These are phyloP conservation scores for Aspergillus tamarii DNA, from an alignment of 2,329 filamentous ascomycete genomes.

Conservation along the genomic window DNA sequence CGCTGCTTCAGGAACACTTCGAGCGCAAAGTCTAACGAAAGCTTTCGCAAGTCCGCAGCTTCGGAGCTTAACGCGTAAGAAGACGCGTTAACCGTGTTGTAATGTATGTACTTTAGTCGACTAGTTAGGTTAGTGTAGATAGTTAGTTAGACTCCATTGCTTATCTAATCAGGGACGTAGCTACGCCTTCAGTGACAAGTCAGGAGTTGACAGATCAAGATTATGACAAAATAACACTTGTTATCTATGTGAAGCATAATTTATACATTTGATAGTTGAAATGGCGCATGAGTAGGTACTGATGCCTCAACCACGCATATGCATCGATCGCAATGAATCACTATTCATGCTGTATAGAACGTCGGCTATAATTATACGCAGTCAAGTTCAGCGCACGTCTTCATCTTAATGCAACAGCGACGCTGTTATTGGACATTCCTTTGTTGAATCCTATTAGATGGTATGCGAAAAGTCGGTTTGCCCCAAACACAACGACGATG, in stretches of 20 bases:
- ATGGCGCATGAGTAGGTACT: background rate
- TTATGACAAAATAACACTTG: background rate
- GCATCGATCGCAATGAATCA: background rate
- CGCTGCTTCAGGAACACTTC: background rate
- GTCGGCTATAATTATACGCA: conserved; percentile 6
- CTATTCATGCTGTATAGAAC: conserved; percentile 15
- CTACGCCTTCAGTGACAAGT: background rate
- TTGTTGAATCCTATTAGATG: background rate
- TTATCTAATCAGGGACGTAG: no score
- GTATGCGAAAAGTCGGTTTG: background rate
- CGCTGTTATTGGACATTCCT: background rate
- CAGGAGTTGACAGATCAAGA: background rate
- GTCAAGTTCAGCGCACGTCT: conserved; percentile 5
- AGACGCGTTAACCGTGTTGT: conserved; percentile 25
- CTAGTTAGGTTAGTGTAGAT: no score
- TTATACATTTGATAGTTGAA: conserved; percentile 4
- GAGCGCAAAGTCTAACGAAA: background rate
- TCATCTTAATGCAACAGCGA: conserved; percentile 9
- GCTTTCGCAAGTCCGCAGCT: conserved; percentile 20
- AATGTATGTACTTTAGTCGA: no score
- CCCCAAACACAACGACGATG: background rate
- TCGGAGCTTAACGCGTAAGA: conserved; percentile 38
- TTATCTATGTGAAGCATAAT: background rate
- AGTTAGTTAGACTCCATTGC: no score
- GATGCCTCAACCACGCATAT: background rate